These are phyloP conservation scores for Penicillium sp. DNA, from an alignment of 2,329 filamentous ascomycete species.

Conservation along the genomic window DNA sequence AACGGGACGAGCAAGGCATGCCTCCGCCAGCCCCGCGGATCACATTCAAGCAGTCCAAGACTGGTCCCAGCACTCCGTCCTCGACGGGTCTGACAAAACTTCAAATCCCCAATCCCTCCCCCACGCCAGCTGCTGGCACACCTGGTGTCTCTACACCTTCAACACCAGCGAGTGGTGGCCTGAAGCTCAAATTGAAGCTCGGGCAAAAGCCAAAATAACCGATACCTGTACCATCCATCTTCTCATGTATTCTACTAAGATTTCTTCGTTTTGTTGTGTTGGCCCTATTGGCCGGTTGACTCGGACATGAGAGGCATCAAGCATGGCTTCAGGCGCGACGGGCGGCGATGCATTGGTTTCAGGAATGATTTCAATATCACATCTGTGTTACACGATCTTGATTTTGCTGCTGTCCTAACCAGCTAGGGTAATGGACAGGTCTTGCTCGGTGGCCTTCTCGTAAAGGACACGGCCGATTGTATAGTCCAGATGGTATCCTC, in stretches of 20 bases:
- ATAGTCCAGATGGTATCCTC: too few relatives aligned
- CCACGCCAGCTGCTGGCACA: conserved; percentile 26
- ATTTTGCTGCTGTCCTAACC: not conserved
- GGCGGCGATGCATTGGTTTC: conserved; percentile 8
- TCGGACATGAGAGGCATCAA: conserved; percentile 1
- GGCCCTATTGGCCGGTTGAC: not conserved
- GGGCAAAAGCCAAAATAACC: conserved; percentile 29
- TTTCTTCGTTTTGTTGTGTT: conserved; percentile 8
- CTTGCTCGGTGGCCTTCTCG: too few relatives aligned
- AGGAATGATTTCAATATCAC: conserved; percentile 10
- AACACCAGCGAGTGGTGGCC: conserved; percentile 30
- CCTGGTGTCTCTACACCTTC: conserved; percentile 28
- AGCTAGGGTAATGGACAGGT: too few relatives aligned
- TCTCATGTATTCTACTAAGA: conserved; percentile 19
- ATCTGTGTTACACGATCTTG: conserved; percentile 2
- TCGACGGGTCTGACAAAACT: conserved; percentile 27
- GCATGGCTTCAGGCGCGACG: conserved; percentile 14
- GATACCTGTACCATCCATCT: conserved; percentile 4
- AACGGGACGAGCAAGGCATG: conserved; percentile 36
- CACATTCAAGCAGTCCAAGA: conserved; percentile 41
- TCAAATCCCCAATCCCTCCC: conserved; percentile 31
- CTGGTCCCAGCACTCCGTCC: conserved; percentile 24
- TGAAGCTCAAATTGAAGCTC: conserved; percentile 43
- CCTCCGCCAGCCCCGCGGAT: conserved; percentile 35
- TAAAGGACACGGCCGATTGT: too few relatives aligned